Conservation (phyloP, 2,329 filamentous ascomycete species). For the Arthrobotrys pseudoclavata region DNA sequence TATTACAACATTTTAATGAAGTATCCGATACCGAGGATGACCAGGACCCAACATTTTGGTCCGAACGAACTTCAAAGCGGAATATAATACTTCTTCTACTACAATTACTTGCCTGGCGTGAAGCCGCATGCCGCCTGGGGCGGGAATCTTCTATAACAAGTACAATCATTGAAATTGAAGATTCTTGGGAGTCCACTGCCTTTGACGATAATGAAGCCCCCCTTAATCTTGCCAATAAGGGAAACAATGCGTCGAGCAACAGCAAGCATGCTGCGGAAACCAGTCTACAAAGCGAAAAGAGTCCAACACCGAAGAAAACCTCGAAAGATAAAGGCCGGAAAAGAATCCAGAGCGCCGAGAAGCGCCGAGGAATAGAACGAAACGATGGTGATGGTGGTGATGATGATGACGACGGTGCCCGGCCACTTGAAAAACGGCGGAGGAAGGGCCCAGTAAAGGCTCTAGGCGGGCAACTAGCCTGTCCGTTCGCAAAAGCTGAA, state of each 20-base stretch:
- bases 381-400: background rate
- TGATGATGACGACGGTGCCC: background rate
- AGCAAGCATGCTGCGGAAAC: background rate
- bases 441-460: slow-evolving; percentile 20
- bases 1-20: background rate
- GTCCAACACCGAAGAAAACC: background rate
- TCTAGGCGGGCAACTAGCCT: slow-evolving; percentile 32
- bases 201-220: background rate
- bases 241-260: background rate
- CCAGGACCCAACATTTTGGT: background rate
- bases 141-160: slow-evolving; percentile 27
- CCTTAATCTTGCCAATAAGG: too few species aligned
- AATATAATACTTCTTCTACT: slow-evolving; percentile 16
- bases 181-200: background rate
- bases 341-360: background rate
- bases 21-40: background rate
- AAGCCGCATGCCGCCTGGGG: slow-evolving; percentile 11
- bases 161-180: slow-evolving; percentile 3
- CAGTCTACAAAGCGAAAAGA: background rate
- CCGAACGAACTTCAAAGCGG: slow-evolving; percentile 19
- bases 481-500: slow-evolving; percentile 42
- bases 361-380: background rate
- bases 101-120: slow-evolving; percentile 33
- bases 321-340: background rate
- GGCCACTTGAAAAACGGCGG: background rate